A percentile compares a stretch with the other conserved stretches of the same genome.
phyloP scores from a whole-genome alignment of 108 stramenopile genomes.

The Discostella pseudostelligera region DNA sequence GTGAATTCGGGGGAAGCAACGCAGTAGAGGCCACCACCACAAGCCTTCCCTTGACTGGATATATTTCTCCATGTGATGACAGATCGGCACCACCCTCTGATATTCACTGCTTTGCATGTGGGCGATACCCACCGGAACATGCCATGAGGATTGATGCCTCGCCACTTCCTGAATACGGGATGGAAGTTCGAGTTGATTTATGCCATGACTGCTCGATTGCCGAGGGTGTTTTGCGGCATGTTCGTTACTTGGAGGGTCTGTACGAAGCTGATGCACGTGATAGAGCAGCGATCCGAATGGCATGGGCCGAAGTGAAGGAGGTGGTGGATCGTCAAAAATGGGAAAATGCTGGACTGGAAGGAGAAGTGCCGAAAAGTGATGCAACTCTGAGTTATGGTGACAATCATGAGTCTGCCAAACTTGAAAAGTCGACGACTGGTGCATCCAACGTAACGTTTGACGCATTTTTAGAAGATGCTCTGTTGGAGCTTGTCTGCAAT shows the following conservation, averaged over 20 bases:
- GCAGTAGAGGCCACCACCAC: neutral
- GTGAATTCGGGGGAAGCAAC: neutral
- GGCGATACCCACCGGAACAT: conserved; percentile 42
- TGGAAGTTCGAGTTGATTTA: conserved; percentile 64
- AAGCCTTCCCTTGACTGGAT: conserved; percentile 28
- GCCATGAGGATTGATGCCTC: conserved; percentile 51
- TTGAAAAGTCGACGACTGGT: no score
- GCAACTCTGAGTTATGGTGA: no score
- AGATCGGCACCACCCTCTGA: conserved; percentile 30
- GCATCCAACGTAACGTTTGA: no score
- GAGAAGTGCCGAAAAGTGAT: no score
- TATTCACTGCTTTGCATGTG: conserved; percentile 38
- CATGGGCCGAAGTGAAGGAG: conserved; percentile 35
- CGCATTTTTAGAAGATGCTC: no score
- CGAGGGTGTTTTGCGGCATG: conserved; percentile 72
- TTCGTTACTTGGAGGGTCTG: conserved; percentile 52
- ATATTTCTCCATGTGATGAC: conserved; percentile 42
- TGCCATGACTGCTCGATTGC: conserved; percentile 64
- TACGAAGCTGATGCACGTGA: conserved; percentile 61
- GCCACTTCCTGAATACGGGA: conserved; percentile 73
- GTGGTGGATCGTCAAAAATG: conserved; percentile 27
- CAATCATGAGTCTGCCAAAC: no score
- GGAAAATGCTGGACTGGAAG: no score
- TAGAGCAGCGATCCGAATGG: conserved; percentile 45
- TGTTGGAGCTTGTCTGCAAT: conserved; percentile 18